A percentile compares a stretch with the other conserved stretches of the same genome.
These are phyloP conservation scores for Ramaria rubella DNA, from an alignment of 768 basidiomycete species.

Conservation along the genomic window DNA sequence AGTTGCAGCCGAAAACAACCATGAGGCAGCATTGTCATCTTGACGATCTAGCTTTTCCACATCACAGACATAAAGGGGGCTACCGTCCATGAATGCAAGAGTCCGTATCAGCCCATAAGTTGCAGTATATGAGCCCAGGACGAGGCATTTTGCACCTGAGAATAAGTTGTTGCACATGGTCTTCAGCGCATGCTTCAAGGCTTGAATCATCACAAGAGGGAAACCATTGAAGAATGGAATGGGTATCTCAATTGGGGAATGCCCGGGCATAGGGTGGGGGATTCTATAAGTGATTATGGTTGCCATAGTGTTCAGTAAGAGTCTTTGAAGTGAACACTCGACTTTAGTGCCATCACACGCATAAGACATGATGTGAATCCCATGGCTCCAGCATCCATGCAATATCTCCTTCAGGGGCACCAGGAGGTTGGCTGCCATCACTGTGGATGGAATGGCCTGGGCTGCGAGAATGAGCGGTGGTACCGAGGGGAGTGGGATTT, in stretches of 20 bases:
- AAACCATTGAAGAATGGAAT: slow-evolving; percentile 16
- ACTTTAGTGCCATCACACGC: slow-evolving; percentile 30
- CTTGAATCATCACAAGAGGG: slow-evolving; percentile 27
- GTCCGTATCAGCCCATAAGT: slow-evolving; percentile 19
- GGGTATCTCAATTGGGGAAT: slow-evolving; percentile 7
- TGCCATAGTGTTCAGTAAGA: slow-evolving; percentile 11
- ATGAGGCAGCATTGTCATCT: slow-evolving; percentile 38
- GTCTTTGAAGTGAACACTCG: slow-evolving; percentile 24
- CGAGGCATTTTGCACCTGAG: slow-evolving; percentile 25
- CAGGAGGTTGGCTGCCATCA: slow-evolving; percentile 18
- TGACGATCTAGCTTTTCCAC: slow-evolving; percentile 37
- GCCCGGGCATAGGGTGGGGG: not conserved
- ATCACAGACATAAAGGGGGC: slow-evolving; percentile 27
- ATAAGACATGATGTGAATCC: slow-evolving; percentile 26
- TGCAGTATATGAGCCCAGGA: slow-evolving; percentile 18
- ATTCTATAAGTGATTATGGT: not conserved
- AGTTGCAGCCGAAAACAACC: slow-evolving; percentile 31
- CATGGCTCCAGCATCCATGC: slow-evolving; percentile 18
- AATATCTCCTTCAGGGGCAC: slow-evolving; percentile 17
- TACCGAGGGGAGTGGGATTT: slow-evolving; percentile 27
- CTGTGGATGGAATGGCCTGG: slow-evolving; percentile 20
- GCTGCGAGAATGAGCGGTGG: slow-evolving; percentile 32
- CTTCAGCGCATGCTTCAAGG: slow-evolving; percentile 32
- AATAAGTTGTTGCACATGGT: slow-evolving; percentile 31
- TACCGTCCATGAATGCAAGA: slow-evolving; percentile 17